These are phyloP conservation scores for Echinochloa phyllopogon DNA, from an alignment of 176 grass and related monocot species.

Conservation along the genomic window DNA sequence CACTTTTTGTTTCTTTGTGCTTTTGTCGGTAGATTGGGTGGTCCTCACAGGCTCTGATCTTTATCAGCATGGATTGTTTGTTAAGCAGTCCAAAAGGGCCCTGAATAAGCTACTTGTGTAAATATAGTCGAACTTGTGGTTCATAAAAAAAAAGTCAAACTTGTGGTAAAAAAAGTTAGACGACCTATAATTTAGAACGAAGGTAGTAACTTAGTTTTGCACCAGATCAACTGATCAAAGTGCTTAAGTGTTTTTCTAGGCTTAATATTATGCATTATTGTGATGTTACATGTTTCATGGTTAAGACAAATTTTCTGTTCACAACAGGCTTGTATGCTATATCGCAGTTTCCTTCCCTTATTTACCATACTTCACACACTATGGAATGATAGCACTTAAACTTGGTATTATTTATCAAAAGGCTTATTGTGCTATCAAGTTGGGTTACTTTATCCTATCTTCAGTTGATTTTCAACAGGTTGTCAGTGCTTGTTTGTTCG, in stretches of 20 bases:
- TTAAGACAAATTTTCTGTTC: not conserved
- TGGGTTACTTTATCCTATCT: slow-evolving; percentile 19
- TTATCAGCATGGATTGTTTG: not conserved
- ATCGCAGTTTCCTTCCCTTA: not conserved
- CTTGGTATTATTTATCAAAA: not conserved
- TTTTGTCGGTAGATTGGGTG: not conserved
- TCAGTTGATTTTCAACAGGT: not conserved
- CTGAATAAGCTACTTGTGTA: too few relatives aligned
- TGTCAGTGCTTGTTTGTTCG: slow-evolving; percentile 19
- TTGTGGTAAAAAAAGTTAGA: too few relatives aligned
- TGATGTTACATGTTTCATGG: not conserved
- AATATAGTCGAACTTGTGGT: too few relatives aligned
- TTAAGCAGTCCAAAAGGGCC: not conserved
- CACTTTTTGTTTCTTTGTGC: not conserved
- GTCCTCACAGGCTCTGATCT: slow-evolving; percentile 25
- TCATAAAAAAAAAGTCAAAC: too few relatives aligned
- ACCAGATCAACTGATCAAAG: not conserved
- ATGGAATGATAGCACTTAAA: not conserved
- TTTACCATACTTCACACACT: slow-evolving; percentile 9
- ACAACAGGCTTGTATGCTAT: not conserved
- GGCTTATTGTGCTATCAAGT: slow-evolving; percentile 8
- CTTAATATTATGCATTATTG: slow-evolving; percentile 6
- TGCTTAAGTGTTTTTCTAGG: not conserved
- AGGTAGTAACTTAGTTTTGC: slow-evolving; percentile 3
- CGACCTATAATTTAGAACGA: too few relatives aligned